Evolutionary conservation across 2,329 filamentous ascomycete genomes (phyloP).

Genomic region (Camptophora hylomeconis): DNA sequence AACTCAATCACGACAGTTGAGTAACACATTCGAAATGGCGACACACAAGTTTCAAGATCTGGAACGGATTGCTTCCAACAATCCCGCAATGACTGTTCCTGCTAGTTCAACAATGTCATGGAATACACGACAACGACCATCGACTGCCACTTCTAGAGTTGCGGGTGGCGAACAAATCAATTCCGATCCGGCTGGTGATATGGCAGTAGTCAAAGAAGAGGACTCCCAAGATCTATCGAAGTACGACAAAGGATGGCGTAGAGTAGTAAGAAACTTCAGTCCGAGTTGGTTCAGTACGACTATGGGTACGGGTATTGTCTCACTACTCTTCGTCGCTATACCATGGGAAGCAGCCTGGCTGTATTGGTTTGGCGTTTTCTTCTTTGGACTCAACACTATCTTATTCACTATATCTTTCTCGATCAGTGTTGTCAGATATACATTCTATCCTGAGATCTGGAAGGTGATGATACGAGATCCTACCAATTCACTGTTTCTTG

Average conservation of each 20-base stretch:
- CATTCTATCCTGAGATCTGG: slow-evolving; percentile 54
- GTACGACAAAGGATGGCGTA: slow-evolving; percentile 25
- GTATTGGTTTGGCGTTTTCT: slow-evolving; percentile 44
- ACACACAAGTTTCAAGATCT: too few relatives aligned
- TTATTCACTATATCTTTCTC: slow-evolving; percentile 37
- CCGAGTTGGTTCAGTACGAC: slow-evolving; percentile 45
- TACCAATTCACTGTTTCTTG: slow-evolving; percentile 55
- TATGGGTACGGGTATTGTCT: slow-evolving; percentile 58
- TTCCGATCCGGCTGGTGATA: neutral
- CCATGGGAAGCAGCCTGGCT: slow-evolving; percentile 48
- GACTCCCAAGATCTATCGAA: slow-evolving; percentile 21
- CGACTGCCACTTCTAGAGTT: neutral
- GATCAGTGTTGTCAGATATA: slow-evolving; percentile 48
- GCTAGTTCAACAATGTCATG: slow-evolving; percentile 7
- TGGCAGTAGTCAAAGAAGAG: too few relatives aligned
- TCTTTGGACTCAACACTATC: slow-evolving; percentile 47
- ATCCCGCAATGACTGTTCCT: slow-evolving; percentile 15
- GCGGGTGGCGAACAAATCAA: neutral
- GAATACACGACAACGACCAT: too few relatives aligned
- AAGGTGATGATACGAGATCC: slow-evolving; percentile 52
- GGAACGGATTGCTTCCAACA: slow-evolving; percentile 14
- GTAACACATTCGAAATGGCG: too few relatives aligned
- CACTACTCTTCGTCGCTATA: slow-evolving; percentile 49
- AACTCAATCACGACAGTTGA: too few relatives aligned
- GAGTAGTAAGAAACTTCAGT: slow-evolving; percentile 26